These are phyloP conservation scores for Kalmusia sp. DNA, from an alignment of 2,329 filamentous ascomycete genomes.

Conservation along the genomic window DNA sequence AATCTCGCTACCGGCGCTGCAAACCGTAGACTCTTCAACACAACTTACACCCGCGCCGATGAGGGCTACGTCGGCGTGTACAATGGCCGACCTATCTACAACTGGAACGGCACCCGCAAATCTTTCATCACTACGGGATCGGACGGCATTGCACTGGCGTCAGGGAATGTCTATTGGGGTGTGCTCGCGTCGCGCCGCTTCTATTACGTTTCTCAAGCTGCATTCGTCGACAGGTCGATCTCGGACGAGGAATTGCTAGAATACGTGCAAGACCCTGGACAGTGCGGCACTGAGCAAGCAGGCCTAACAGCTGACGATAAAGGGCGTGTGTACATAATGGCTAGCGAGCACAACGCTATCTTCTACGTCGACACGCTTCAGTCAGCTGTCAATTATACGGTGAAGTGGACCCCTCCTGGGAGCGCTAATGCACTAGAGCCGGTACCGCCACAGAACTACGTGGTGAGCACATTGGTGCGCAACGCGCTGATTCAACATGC, in stretches of 20 bases:
- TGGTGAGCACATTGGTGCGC: slow-evolving; percentile 50
- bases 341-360: slow-evolving; percentile 54
- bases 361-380: slow-evolving; percentile 52
- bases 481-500: slow-evolving; percentile 53
- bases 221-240: slow-evolving; percentile 38
- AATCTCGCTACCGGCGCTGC: slow-evolving; percentile 46
- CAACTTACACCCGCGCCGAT: slow-evolving; percentile 48
- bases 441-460: slow-evolving; percentile 45
- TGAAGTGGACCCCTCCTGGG: slow-evolving; percentile 44
- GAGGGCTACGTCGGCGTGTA: slow-evolving; percentile 50
- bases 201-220: slow-evolving; percentile 49
- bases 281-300: slow-evolving; percentile 51
- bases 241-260: slow-evolving; percentile 46
- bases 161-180: slow-evolving; percentile 53
- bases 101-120: slow-evolving; percentile 46
- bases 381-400: slow-evolving; percentile 40
- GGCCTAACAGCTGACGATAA: slow-evolving; percentile 52
- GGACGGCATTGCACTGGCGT: slow-evolving; percentile 50
- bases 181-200: slow-evolving; percentile 51
- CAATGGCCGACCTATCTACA: slow-evolving; percentile 41
- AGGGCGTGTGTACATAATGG: slow-evolving; percentile 51
- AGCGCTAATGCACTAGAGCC: slow-evolving; percentile 29
- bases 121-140: slow-evolving; percentile 39
- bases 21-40: slow-evolving; percentile 47
- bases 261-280: slow-evolving; percentile 48